phyloP scores from a whole-genome alignment of 148 eudicot genomes.

The Heliamphora exappendiculata region DNA sequence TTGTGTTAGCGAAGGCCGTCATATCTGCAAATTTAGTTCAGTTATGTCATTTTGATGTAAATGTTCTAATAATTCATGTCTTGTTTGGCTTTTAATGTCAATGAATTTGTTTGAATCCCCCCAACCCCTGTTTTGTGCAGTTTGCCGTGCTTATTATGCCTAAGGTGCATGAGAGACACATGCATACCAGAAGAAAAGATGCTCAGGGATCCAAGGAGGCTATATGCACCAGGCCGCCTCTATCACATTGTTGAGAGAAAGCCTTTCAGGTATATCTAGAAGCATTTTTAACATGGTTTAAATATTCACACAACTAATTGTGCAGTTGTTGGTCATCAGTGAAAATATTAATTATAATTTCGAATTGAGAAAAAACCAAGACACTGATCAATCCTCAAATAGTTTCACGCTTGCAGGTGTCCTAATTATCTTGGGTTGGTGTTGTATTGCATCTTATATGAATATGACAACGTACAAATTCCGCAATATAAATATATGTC shows the following conservation, averaged over 20 bases:
- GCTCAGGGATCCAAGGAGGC: conserved; percentile 88
- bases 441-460: not conserved
- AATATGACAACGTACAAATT: too few relatives aligned
- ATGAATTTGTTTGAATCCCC: not conserved
- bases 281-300: not conserved
- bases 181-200: conserved; percentile 69
- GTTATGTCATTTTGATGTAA: not conserved
- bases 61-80: not conserved
- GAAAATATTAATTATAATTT: not conserved
- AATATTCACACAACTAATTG: not conserved
- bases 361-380: not conserved
- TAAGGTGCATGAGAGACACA: conserved; percentile 87
- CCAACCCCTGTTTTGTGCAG: conserved; percentile 30
- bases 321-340: not conserved
- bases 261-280: conserved; percentile 56
- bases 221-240: conserved; percentile 96
- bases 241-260: conserved; percentile 98
- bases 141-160: conserved; percentile 87
- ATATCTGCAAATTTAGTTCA: not conserved
- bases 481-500: too few relatives aligned
- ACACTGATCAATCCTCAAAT: not conserved
- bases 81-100: not conserved
- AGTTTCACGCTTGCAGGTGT: not conserved
- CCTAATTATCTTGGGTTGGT: not conserved
- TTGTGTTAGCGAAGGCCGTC: not conserved